phyloP scores from a whole-genome alignment of 2,329 filamentous ascomycete species.

The Epichloe coenophiala region DNA sequence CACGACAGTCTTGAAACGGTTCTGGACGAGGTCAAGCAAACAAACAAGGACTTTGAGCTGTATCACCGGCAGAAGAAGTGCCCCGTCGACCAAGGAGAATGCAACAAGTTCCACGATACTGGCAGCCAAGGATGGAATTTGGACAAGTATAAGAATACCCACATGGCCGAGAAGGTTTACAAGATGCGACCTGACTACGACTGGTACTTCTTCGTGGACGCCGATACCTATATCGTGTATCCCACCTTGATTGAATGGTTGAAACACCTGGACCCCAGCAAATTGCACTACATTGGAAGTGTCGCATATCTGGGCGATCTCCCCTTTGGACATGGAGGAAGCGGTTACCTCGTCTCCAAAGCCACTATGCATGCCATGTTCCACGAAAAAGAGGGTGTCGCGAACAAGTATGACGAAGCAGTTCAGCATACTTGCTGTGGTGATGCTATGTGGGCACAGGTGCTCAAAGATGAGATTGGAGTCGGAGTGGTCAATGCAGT shows the following conservation, averaged over 20 bases:
- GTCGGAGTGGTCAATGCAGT: constrained; percentile 28
- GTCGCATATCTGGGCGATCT: constrained; percentile 27
- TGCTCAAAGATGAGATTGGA: constrained; percentile 30
- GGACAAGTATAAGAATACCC: constrained; percentile 50
- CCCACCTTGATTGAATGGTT: constrained; percentile 37
- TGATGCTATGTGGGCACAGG: constrained; percentile 34
- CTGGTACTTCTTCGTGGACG: constrained; percentile 48
- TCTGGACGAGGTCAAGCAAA: constrained; percentile 26
- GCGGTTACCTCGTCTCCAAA: constrained; percentile 38
- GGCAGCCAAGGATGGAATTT: constrained; percentile 33
- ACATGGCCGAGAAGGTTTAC: constrained; percentile 43
- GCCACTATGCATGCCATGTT: constrained; percentile 35
- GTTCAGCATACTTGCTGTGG: constrained; percentile 34
- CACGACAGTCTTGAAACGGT: constrained; percentile 34
- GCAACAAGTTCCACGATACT: constrained; percentile 20
- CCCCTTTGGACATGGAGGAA: constrained; percentile 42
- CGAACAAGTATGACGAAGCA: constrained; percentile 30
- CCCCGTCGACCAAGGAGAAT: constrained; percentile 29
- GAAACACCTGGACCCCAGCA: constrained; percentile 25
- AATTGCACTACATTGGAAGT: constrained; percentile 37
- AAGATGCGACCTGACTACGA: constrained; percentile 34
- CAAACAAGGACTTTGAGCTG: constrained; percentile 36
- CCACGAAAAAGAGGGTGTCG: constrained; percentile 27
- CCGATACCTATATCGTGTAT: constrained; percentile 44
- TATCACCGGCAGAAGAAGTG: constrained; percentile 33